Conservation (phyloP, 202 grass and related monocot genomes). For the Brachypodium distachyon region DNA sequence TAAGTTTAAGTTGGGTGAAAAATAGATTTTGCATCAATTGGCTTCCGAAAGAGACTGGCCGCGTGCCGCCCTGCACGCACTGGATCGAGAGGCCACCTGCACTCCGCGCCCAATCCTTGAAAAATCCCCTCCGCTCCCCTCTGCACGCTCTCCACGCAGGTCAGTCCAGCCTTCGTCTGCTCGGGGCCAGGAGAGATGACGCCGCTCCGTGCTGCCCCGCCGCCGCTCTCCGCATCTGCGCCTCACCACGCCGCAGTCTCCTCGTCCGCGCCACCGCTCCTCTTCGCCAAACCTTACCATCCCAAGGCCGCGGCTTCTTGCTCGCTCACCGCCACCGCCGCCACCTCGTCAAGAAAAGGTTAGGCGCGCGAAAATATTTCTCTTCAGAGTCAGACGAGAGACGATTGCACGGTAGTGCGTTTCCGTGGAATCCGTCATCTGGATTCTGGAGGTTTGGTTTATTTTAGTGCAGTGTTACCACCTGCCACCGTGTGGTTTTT, state of each 20-base stretch:
- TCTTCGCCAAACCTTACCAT: slow-evolving; percentile 2
- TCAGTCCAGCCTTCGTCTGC: not conserved
- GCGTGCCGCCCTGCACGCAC: slow-evolving; percentile 13
- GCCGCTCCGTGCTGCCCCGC: slow-evolving; percentile 31
- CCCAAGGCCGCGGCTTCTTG: slow-evolving; percentile 8
- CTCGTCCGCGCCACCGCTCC: not conserved
- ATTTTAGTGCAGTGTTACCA: not conserved
- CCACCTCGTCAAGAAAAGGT: slow-evolving; percentile 27
- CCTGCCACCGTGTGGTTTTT: not conserved
- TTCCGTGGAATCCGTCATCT: not conserved
- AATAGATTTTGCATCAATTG: not conserved
- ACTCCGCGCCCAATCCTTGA: slow-evolving; percentile 38
- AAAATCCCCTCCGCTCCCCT: slow-evolving; percentile 29
- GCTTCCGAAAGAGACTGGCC: slow-evolving; percentile 14
- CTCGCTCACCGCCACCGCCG: slow-evolving; percentile 12
- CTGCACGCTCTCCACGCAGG: not conserved
- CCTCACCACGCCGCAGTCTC: not conserved
- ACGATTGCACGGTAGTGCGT: not conserved
- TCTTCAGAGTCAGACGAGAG: not conserved
- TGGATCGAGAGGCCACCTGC: slow-evolving; percentile 41
- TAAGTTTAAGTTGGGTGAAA: not conserved
- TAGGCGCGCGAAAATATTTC: not conserved
- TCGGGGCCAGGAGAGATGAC: slow-evolving; percentile 15
- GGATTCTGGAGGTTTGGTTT: not conserved
- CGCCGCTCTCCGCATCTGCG: not conserved